Evolutionary conservation across 2,329 filamentous ascomycete genomes (phyloP), one percentile per base, ranked within the genome.

Genomic region (Cryphonectria carpinicola): DNA sequence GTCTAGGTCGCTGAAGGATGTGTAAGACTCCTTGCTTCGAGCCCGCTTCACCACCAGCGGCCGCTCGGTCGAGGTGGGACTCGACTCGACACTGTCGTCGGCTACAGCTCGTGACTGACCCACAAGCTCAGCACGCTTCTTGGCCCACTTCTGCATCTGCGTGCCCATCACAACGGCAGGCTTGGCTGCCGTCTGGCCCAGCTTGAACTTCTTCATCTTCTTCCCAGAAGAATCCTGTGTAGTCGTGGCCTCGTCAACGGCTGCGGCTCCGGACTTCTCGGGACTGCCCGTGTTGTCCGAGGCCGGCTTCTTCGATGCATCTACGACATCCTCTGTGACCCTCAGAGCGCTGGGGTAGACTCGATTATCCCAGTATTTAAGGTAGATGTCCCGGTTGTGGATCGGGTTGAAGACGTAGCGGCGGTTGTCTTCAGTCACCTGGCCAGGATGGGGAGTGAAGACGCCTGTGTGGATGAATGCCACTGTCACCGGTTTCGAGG

Each of bases 401-500:
- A 93, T 83, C 1, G 92, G 91, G 43, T 86, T 85, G 76, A 95
- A 95, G 0, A 90, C 92, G 77, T 90, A 90, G 62, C 82, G 84
- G 19, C 88, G 85, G n/a, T 84, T 87, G 25, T 86, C 86, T 0
- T 86, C 83, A 6, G 84, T 84, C 1, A 83, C 70, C 10, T 86
- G 84, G 66, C 90, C 87, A 65, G 92, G 84, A 60, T 92, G 90
- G 0, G 92, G 93, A 17, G 95, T 88, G 76, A 97, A 96, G 3
- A 96, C 93, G 6, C 93, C 93, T n/a, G 92, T 89, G 74, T 96
- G 93, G 54, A 95, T 94, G 74, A 92, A 94, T 60, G 88, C 91
- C 35, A 93, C 85, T 14, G 88, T 85, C 22, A 94, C 91, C 0
- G 90, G 88, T 74, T 89, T 91, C 3, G 91, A 93, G 0, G 90